Evolutionary conservation across 306 rosid genomes (phyloP), one percentile per base, ranked within the genome.

Genomic region (Quercus bicolor): DNA sequence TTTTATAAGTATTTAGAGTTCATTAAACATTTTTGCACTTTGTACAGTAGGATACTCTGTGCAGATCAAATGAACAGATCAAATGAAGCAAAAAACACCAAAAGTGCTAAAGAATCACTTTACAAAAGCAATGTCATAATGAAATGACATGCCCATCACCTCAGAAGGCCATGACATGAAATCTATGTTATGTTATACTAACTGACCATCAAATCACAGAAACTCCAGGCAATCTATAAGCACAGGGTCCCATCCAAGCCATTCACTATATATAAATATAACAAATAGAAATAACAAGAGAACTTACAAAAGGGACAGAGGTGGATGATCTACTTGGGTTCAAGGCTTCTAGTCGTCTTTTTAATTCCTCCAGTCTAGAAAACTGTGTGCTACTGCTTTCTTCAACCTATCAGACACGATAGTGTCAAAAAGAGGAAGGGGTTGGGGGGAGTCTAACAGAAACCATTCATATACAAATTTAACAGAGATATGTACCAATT

Each of bases 341-440:
- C 90, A 95, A 48, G 60, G 97, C 98, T 81, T 94, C 97, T 66
- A 94, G 75, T 76, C 98, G 83, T 81, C 97, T 87, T 87, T 92
- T 92, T 81, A 94, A 82, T 89, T 92, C 98, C 84, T 89, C 98
- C 57, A 94, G 88, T 78, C 97, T 85, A 28, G 90, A 24, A 64
- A 92, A 85, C 81, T 94, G 98, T 24, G 88, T 64, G 64, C n/a
- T 85, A 84, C 92, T 86, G 89, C 98, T 89, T 84, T 94, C 97
- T 91, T 91, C 93, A 77, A 94, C 97, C 98, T 92, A 73, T 57
- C 18, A 37, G 77, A 70, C 57, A 87, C 57, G 69, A 75, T 40
- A 77, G 75, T 33, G 53, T 88, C 88, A 87, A 83, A 78, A 60
- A 77, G 75, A 60, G 29, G 53, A 48, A 13, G 53, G 53, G 53